Conservation (phyloP, 2,329 filamentous ascomycete species). For the Sclerotinia nivalis region DNA sequence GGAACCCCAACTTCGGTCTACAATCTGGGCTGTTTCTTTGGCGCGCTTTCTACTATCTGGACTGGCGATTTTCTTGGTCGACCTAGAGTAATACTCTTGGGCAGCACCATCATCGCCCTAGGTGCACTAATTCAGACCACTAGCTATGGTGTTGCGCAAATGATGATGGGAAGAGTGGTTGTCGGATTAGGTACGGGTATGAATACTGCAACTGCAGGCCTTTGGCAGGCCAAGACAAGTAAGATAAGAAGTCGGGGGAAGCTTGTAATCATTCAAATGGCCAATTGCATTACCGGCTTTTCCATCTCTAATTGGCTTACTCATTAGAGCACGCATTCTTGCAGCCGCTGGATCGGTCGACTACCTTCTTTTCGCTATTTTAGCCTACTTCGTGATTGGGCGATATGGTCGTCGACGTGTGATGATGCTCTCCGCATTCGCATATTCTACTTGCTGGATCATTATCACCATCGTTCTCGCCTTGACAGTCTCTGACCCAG, state of each 20-base stretch:
- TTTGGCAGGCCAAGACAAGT: slow-evolving; percentile 62
- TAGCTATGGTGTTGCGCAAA: slow-evolving; percentile 50
- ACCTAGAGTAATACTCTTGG: slow-evolving; percentile 56
- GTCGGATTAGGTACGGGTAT: slow-evolving; percentile 54
- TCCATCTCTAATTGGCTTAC: slow-evolving; percentile 56
- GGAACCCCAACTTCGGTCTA: slow-evolving; percentile 29
- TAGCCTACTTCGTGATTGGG: slow-evolving; percentile 42
- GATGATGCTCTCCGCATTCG: slow-evolving; percentile 51
- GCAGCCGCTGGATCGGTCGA: slow-evolving; percentile 50
- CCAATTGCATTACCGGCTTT: slow-evolving; percentile 55
- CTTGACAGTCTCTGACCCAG: slow-evolving; percentile 31
- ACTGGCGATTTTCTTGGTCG: slow-evolving; percentile 57
- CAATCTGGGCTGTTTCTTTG: slow-evolving; percentile 51
- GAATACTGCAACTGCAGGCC: slow-evolving; percentile 53
- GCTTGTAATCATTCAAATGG: slow-evolving; percentile 61
- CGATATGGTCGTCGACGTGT: slow-evolving; percentile 68
- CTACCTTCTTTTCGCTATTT: slow-evolving; percentile 47
- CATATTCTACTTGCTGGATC: slow-evolving; percentile 50
- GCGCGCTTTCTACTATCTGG: slow-evolving; percentile 42
- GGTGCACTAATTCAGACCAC: slow-evolving; percentile 51
- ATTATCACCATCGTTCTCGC: slow-evolving; percentile 43
- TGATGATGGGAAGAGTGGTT: slow-evolving; percentile 54
- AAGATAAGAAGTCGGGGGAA: slow-evolving; percentile 58
- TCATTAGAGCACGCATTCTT: slow-evolving; percentile 44
- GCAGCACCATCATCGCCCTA: slow-evolving; percentile 57